These are phyloP conservation scores for Neurospora terricola DNA, from an alignment of 495 filamentous ascomycete genomes.

Conservation along the genomic window DNA sequence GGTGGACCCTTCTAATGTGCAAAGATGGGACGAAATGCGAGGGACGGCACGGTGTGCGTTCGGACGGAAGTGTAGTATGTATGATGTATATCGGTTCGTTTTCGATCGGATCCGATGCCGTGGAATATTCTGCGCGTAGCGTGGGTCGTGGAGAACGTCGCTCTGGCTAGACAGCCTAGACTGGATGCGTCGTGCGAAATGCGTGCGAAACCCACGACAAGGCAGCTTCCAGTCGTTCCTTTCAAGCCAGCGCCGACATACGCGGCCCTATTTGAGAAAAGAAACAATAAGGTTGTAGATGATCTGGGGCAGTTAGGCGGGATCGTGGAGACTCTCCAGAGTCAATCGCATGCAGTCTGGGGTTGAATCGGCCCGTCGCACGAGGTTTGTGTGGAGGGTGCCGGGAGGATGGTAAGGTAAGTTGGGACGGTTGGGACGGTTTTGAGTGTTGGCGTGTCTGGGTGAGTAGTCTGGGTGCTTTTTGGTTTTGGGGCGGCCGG, in stretches of 20 bases:
- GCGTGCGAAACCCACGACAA: not conserved
- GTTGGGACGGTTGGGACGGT: not conserved
- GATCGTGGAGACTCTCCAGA: slow-evolving; percentile 25
- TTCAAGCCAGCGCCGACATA: slow-evolving; percentile 13
- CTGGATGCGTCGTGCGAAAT: not conserved
- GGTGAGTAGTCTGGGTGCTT: not conserved
- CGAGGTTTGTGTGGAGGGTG: slow-evolving; percentile 9
- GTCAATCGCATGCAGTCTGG: slow-evolving; percentile 18
- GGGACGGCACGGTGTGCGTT: slow-evolving; percentile 3
- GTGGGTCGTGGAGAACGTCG: not conserved
- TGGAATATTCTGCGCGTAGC: too few species aligned
- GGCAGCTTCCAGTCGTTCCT: not conserved
- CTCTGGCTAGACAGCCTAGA: not conserved
- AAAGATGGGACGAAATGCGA: slow-evolving; percentile 14
- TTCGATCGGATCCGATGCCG: not conserved
- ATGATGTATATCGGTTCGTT: not conserved
- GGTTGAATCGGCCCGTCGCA: slow-evolving; percentile 25
- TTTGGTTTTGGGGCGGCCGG: not conserved
- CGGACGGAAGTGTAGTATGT: not conserved
- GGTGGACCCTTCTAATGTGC: slow-evolving; percentile 5
- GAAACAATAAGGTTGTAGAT: slow-evolving; percentile 9
- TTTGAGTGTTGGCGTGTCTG: not conserved
- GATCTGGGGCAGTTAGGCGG: slow-evolving; percentile 11
- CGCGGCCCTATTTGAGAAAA: slow-evolving; percentile 12
- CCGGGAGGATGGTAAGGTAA: slow-evolving; percentile 4